These are phyloP conservation scores for Lepidium campestre DNA, from an alignment of 441 rosid genomes.

Conservation along the genomic window DNA sequence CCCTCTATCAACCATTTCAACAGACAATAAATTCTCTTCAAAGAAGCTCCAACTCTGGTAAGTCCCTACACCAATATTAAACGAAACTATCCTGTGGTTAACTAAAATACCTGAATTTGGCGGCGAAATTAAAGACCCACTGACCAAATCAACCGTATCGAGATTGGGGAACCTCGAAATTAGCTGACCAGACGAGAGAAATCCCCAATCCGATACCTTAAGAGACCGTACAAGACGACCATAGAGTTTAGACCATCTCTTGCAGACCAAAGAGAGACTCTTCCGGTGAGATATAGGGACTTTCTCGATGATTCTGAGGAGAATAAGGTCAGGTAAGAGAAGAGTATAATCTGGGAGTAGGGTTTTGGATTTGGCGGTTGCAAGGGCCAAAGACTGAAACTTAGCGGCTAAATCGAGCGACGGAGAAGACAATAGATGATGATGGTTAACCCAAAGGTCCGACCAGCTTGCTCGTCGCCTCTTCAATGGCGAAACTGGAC, in stretches of 20 bases:
- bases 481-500: conserved; percentile 42
- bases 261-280: conserved; percentile 52
- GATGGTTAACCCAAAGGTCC: conserved; percentile 55
- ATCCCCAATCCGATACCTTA: conserved; percentile 53
- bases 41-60: conserved; percentile 33
- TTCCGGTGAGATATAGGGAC: conserved; percentile 49
- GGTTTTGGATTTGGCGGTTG: conserved; percentile 38
- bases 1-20: conserved; percentile 48
- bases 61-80: conserved; percentile 37
- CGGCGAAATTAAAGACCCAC: conserved; percentile 39
- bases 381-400: conserved; percentile 44
- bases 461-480: conserved; percentile 64
- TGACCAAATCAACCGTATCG: conserved; percentile 51
- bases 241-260: conserved; percentile 61
- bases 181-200: conserved; percentile 50
- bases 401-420: conserved; percentile 53
- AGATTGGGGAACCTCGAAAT: conserved; percentile 55
- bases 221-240: conserved; percentile 51
- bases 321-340: conserved; percentile 51
- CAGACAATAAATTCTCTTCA: conserved; percentile 40
- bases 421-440: conserved; percentile 25
- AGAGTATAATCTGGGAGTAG: conserved; percentile 45
- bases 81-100: conserved; percentile 36
- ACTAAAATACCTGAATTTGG: conserved; percentile 43
- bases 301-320: conserved; percentile 44